Evolutionary conservation across 768 basidiomycete genomes (phyloP).

Genomic region (Termitomyces sp.): DNA sequence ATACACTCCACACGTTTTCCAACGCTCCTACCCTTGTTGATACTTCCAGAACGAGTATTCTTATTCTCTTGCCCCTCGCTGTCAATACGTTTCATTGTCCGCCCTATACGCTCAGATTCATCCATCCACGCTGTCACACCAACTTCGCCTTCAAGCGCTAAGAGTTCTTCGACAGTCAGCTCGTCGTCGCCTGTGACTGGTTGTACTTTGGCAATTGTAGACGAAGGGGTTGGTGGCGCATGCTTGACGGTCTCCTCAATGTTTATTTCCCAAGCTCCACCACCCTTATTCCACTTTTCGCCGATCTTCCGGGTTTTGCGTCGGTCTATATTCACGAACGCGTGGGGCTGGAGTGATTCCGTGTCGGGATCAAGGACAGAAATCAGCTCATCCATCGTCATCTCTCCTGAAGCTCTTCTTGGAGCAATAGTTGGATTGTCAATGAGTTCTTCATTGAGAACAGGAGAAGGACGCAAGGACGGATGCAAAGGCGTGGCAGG

Average conservation of each 20-base stretch:
- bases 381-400: constrained; percentile 11
- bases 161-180: constrained; percentile 15
- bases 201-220: not conserved
- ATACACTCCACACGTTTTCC: not conserved
- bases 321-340: not conserved
- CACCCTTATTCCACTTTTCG: constrained; percentile 4
- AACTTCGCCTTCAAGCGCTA: constrained; percentile 5
- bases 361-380: constrained; percentile 1
- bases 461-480: constrained; percentile 1
- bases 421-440: not conserved
- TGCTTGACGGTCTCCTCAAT: constrained; percentile 14
- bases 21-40: not conserved
- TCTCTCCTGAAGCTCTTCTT: constrained; percentile 6
- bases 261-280: constrained; percentile 13
- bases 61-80: not conserved
- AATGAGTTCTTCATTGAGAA: not conserved
- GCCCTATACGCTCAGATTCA: not conserved
- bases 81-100: constrained; percentile 11
- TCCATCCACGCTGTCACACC: constrained; percentile 13
- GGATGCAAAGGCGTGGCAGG: constrained; percentile 4
- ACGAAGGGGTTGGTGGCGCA: not conserved
- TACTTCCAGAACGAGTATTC: not conserved
- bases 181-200: constrained; percentile 1
- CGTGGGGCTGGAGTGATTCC: not conserved
- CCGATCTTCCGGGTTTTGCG: not conserved